phyloP scores from a whole-genome alignment of 2,329 filamentous ascomycete genomes.

The Botrytis cinerea region DNA sequence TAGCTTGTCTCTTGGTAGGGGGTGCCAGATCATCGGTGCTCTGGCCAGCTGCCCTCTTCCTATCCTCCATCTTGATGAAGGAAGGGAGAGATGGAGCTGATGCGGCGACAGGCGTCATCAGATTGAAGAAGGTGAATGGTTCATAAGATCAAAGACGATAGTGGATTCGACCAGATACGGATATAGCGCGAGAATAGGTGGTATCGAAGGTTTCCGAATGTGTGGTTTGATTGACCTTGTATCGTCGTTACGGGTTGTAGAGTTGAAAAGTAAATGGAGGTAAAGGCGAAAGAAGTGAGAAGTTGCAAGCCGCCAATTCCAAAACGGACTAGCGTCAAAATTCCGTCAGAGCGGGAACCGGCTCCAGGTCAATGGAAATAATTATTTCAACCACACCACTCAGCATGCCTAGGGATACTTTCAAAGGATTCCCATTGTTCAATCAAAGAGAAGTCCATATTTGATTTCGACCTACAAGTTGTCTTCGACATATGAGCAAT shows the following conservation, averaged over 20 bases:
- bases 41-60: conserved; percentile 86
- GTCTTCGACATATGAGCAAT: background rate
- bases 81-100: conserved; percentile 67
- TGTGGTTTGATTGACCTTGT: conserved; percentile 15
- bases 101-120: conserved; percentile 59
- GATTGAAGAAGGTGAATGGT: conserved; percentile 22
- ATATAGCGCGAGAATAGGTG: conserved; percentile 23
- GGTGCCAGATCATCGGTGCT: conserved; percentile 73
- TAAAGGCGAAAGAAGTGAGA: conserved; percentile 23
- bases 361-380: conserved; percentile 21
- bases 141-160: conserved; percentile 21
- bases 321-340: conserved; percentile 7
- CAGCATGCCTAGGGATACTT: background rate
- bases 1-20: conserved; percentile 86
- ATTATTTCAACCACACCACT: conserved; percentile 15
- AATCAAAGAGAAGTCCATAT: background rate
- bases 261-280: conserved; percentile 13
- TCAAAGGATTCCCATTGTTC: conserved; percentile 11
- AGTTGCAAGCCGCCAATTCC: conserved; percentile 21
- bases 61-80: conserved; percentile 97
- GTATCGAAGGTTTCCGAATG: background rate
- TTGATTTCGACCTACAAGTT: background rate
- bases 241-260: conserved; percentile 26
- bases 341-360: conserved; percentile 22
- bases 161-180: background rate